Conservation (phyloP, 768 basidiomycete species). For the Tubosaeta sp. region DNA sequence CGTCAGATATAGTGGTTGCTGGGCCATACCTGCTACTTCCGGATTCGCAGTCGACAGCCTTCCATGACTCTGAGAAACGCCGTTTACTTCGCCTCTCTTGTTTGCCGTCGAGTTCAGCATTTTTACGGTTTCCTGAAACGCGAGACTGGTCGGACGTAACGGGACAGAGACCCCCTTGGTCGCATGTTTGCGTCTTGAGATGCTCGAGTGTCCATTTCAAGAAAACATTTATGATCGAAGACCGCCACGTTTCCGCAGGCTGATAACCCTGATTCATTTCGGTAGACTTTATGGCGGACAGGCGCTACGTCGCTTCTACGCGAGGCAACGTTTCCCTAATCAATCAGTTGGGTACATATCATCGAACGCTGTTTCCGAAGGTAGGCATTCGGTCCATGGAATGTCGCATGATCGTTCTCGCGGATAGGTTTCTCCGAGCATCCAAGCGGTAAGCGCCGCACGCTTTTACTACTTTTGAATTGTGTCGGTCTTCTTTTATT, state of each 20-base stretch:
- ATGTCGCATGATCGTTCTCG: neutral
- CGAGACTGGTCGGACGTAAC: constrained; percentile 4
- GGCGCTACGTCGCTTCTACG: constrained; percentile 5
- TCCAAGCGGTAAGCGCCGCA: neutral
- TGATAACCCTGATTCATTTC: constrained; percentile 30
- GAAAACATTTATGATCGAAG: neutral
- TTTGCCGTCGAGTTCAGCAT: constrained; percentile 1
- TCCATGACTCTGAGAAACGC: constrained; percentile 21
- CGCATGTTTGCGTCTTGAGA: constrained; percentile 1
- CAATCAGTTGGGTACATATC: constrained; percentile 1
- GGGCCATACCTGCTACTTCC: constrained; percentile 23
- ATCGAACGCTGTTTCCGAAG: constrained; percentile 1
- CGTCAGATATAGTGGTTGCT: constrained; percentile 20
- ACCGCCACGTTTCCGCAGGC: constrained; percentile 2
- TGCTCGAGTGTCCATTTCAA: neutral
- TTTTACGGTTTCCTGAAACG: neutral
- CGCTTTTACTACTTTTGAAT: neutral
- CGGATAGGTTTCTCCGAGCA: neutral
- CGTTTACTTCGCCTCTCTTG: constrained; percentile 13
- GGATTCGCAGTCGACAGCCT: constrained; percentile 24
- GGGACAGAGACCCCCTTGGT: neutral
- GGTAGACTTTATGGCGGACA: constrained; percentile 17
- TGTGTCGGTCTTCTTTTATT: constrained; percentile 1
- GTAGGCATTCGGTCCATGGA: neutral
- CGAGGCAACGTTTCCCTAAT: constrained; percentile 19